These are phyloP conservation scores for Beauveria asiatica DNA, from an alignment of 2,329 filamentous ascomycete species.

Conservation along the genomic window DNA sequence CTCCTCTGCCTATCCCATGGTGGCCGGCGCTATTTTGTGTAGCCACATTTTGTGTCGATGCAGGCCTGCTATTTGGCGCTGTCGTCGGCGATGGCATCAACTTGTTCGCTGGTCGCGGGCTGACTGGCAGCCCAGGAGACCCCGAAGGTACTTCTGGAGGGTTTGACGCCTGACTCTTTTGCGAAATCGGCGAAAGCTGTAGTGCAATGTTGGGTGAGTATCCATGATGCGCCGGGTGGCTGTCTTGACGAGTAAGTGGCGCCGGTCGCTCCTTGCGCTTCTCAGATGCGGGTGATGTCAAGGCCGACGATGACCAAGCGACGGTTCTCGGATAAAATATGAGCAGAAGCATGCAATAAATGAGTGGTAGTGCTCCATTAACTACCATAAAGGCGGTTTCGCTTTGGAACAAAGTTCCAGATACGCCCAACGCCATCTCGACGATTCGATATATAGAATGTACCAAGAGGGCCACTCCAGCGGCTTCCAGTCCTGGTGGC, in stretches of 20 bases:
- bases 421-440: not conserved
- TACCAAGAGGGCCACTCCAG: not conserved
- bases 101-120: not conserved
- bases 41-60: not conserved
- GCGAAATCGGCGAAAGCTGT: not conserved
- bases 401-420: not conserved
- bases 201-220: not conserved
- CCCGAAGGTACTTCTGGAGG: not conserved
- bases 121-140: not conserved
- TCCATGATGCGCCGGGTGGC: not conserved
- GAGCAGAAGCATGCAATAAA: not conserved
- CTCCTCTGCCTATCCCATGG: not conserved
- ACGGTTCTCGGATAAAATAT: not conserved
- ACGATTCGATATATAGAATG: constrained; percentile 5
- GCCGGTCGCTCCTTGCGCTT: not conserved
- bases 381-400: constrained; percentile 1
- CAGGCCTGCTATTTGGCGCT: not conserved
- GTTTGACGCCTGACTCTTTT: not conserved
- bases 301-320: not conserved
- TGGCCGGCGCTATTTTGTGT: not conserved
- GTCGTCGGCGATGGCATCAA: not conserved
- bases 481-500: not conserved
- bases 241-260: not conserved
- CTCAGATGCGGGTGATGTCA: not conserved
- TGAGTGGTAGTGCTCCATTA: not conserved